Conservation (phyloP, 2,329 filamentous ascomycete genomes). For the Aphanoascus verrucosus region DNA sequence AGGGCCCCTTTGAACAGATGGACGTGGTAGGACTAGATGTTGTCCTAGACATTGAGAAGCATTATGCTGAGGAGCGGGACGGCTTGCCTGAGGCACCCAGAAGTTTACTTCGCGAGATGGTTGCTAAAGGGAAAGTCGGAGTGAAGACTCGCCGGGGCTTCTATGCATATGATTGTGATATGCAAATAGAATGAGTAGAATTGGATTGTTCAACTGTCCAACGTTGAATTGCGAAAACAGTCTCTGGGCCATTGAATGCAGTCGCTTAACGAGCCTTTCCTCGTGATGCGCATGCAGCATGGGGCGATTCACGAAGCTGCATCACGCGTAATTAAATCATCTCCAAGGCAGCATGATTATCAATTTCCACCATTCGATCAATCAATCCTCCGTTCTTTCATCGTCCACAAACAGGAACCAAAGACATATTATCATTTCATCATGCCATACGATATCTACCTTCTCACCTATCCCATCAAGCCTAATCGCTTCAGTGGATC, state of each 20-base stretch:
- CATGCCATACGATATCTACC: constrained; percentile 5
- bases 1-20: constrained; percentile 34
- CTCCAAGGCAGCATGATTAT: too few species aligned
- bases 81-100: constrained; percentile 25
- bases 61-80: constrained; percentile 28
- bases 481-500: constrained; percentile 4
- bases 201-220: background rate
- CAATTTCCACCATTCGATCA: background rate
- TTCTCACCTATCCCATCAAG: constrained; percentile 7
- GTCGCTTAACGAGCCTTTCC: too few species aligned
- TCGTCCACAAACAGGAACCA: background rate
- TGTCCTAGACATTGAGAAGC: constrained; percentile 32
- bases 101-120: constrained; percentile 25
- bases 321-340: too few species aligned
- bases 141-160: constrained; percentile 28
- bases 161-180: constrained; percentile 22
- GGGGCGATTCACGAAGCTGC: too few species aligned
- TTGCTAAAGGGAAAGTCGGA: constrained; percentile 26
- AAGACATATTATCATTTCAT: background rate
- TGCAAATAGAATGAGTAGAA: background rate
- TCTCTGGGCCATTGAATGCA: too few species aligned
- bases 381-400: background rate
- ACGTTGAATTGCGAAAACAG: too few species aligned
- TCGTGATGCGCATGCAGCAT: too few species aligned
- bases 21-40: constrained; percentile 34